phyloP scores from a whole-genome alignment of 768 basidiomycete genomes.

The Suillus subaureus region DNA sequence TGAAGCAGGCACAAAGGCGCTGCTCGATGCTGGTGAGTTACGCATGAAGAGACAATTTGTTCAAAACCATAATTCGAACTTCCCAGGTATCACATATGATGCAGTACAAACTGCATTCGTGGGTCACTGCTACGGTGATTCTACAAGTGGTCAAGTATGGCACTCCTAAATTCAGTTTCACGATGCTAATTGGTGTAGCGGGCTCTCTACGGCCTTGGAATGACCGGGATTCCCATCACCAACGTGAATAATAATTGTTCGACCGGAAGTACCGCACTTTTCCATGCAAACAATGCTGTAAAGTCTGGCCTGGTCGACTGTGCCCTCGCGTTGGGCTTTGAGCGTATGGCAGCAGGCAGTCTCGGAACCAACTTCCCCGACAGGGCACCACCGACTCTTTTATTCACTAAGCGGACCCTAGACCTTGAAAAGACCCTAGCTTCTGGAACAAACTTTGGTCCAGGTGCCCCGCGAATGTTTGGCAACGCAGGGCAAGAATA shows the following conservation, averaged over 20 bases:
- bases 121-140: conserved; percentile 81
- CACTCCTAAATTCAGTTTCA: neutral
- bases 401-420: conserved; percentile 45
- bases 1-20: conserved; percentile 84
- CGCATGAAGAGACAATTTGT: neutral
- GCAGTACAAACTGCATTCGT: conserved; percentile 71
- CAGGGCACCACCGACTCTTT: conserved; percentile 45
- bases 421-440: conserved; percentile 50
- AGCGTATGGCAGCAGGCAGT: conserved; percentile 80
- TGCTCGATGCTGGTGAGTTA: conserved; percentile 74
- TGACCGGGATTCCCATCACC: conserved; percentile 81
- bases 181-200: conserved; percentile 43
- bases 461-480: conserved; percentile 73
- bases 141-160: conserved; percentile 71
- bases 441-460: conserved; percentile 65
- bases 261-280: conserved; percentile 79
- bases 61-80: neutral
- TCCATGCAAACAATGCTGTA: conserved; percentile 69
- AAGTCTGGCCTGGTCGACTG: conserved; percentile 73
- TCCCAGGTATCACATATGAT: conserved; percentile 80
- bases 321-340: conserved; percentile 82
- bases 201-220: conserved; percentile 79
- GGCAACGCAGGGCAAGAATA: conserved; percentile 76
- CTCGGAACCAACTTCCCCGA: conserved; percentile 67
- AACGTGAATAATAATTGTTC: conserved; percentile 92